Evolutionary conservation across 352 stramenopile species (phyloP).

Genomic region (Saprolegnia parasitica): DNA sequence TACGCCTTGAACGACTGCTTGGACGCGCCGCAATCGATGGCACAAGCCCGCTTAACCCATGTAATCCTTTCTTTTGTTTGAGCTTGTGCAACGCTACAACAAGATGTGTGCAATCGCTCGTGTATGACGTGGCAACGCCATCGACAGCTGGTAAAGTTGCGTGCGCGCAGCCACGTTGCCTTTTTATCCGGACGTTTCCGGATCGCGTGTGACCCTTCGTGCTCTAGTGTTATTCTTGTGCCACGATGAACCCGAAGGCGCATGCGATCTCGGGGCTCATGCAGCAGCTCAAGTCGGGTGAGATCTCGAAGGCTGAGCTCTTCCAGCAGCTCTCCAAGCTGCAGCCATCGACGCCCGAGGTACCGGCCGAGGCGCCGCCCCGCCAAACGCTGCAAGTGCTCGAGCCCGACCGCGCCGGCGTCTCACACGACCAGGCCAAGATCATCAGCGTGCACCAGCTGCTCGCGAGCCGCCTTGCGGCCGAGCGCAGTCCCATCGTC

Average conservation of each 20-base stretch:
- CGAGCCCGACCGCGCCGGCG: constrained; percentile 44
- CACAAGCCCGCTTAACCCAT: too few species aligned
- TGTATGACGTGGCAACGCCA: too few species aligned
- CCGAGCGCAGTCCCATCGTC: not conserved
- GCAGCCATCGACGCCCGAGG: constrained; percentile 32
- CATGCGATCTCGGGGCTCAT: constrained; percentile 55
- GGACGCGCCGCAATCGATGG: too few species aligned
- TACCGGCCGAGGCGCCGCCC: not conserved
- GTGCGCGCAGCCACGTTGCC: not conserved
- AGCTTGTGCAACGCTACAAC: too few species aligned
- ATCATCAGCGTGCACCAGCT: constrained; percentile 68
- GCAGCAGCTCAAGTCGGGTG: constrained; percentile 76
- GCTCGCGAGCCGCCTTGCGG: constrained; percentile 42
- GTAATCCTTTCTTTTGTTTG: too few species aligned
- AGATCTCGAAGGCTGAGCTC: constrained; percentile 82
- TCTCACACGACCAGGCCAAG: constrained; percentile 63
- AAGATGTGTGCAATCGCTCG: too few species aligned
- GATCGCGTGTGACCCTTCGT: not conserved
- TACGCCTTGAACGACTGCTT: too few species aligned
- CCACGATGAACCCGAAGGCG: constrained; percentile 7
- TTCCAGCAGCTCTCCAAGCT: constrained; percentile 80
- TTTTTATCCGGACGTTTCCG: not conserved
- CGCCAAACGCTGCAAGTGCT: constrained; percentile 31
- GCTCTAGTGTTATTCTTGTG: not conserved
- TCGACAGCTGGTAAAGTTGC: too few species aligned